Evolutionary conservation across 345 rosid genomes (phyloP), one percentile per base, ranked within the genome.

Genomic region (Streptanthus diversifolius): DNA sequence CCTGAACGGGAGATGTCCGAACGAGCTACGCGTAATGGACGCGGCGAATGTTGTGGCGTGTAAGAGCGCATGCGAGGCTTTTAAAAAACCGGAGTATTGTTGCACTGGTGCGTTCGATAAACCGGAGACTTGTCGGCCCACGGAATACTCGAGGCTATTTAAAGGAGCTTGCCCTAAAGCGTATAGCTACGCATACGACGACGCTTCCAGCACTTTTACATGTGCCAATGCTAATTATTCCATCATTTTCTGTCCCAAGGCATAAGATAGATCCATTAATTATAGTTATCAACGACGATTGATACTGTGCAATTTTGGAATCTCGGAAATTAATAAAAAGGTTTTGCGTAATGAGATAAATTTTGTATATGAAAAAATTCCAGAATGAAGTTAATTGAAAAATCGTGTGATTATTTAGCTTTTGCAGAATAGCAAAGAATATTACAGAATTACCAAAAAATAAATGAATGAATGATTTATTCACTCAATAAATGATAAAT

Each of bases 101-200:
- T 93, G 98, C 76, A 85, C 93, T 22, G 92, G 82, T 1, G 83
- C 80, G 19, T 86, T 83, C 24, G 53, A 52, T 9, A 86, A 82
- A n/a, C 97, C 93, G 40, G 66, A 70, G 45, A 88, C 97, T 0
- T 93, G 98, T 80, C 60, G 82, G 1, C 91, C 96, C 3, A 77
- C 95, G 0, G 60, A 68, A 53, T 90, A 88, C 77, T 92, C 96
- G 19, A 71, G 25, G 82, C 24, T 86, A 80, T 90, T 92, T 79
- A 90, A 90, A 85, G 30, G 29, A 6, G 91, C 96, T 18, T 92
- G 98, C 64, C 97, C 93, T 0, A 79, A 80, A 4, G 98, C 98
- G 3, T 93, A 93, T 29, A 93, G 97, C 45, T 93, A 93, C 19
- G 98, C 97, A 3, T 93, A 88, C 63, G 98, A 93, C 39, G 98